Base-by-base conservation (phyloP, 495 filamentous ascomycete species). In the Viridothelium virens region DNA sequence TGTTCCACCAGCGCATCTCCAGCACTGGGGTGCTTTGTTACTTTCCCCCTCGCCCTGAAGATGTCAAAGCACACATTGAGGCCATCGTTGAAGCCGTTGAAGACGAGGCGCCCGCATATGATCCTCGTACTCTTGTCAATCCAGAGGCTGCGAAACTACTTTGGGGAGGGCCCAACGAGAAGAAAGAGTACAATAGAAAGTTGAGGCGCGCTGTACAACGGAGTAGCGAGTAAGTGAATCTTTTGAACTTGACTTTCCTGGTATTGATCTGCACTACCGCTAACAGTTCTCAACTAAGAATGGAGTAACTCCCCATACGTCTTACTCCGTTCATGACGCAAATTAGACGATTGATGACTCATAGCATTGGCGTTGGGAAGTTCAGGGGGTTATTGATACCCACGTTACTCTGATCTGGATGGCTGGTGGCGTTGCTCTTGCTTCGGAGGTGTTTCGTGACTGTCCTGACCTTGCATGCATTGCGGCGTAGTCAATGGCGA, bases 1-100 rank as follows among this genome's bases (percentile, higher is more conserved):
- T 98, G 34, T 96, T 91, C 74, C 94, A 98, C 71, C 87, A 96
- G 66, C 87, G 91, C n/a, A 87, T 98, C 31, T 87, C 91, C 31
- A 78, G 81, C 12, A 83, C 87, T 67, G 91, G 92, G 0, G 85
- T 89, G 2, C 82, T 94, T 2, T 96, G 92, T 75, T 98, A 97
- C 76, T 85, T 91, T 62, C 83, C 90, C 0, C 80, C 71, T 53
- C 85, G 86, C 34, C 76, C 83, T 0, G 92, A 96, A 64, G 93
- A 97, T 63, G 85, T 91, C 71, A 86, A 85, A 41, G 85, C 85
- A 10, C 94, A 98, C 69, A 85, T 98, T 65, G 89, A 94, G 47
- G 90, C 89, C 2, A 89, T 97, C 65, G 85, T 97, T 66, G 84
- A 84, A 25, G 83, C 90, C 0, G 78, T 97, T 48, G 93, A 97